Conservation (phyloP, 2,329 filamentous ascomycete species). For the Pseudopyricularia javanii region DNA sequence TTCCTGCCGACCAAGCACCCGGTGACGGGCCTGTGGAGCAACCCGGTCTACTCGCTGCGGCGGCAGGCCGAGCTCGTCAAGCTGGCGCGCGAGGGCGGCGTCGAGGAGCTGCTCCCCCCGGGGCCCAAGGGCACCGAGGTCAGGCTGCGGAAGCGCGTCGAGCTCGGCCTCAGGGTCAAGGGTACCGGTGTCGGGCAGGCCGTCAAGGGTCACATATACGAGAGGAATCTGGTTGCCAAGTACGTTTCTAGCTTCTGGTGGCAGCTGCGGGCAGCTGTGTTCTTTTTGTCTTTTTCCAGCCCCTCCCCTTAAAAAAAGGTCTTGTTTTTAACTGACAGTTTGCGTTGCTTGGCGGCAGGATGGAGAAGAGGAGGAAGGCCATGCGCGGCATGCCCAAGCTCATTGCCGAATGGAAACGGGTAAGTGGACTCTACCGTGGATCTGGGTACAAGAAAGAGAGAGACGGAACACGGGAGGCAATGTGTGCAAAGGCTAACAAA, state of each 20-base stretch:
- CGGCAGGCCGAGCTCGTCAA: slow-evolving; percentile 87
- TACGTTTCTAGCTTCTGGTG: slow-evolving; percentile 24
- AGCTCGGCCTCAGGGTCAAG: slow-evolving; percentile 74
- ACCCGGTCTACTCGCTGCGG: slow-evolving; percentile 71
- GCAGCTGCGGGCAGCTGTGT: no score
- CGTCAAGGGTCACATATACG: slow-evolving; percentile 92
- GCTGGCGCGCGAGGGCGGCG: slow-evolving; percentile 64
- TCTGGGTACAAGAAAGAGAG: neutral
- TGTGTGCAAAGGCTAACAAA: no score
- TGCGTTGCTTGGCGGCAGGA: slow-evolving; percentile 28
- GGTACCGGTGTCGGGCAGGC: slow-evolving; percentile 84
- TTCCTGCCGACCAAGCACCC: slow-evolving; percentile 73
- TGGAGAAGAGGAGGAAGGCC: slow-evolving; percentile 81
- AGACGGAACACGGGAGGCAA: neutral
- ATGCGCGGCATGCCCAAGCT: slow-evolving; percentile 92
- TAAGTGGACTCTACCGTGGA: slow-evolving; percentile 28
- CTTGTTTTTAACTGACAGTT: neutral
- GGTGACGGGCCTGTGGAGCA: slow-evolving; percentile 68
- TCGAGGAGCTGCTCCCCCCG: slow-evolving; percentile 69
- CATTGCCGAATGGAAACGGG: slow-evolving; percentile 87
- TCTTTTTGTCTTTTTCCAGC: neutral
- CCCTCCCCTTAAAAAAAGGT: no score
- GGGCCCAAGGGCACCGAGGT: slow-evolving; percentile 65
- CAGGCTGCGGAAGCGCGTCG: slow-evolving; percentile 58
- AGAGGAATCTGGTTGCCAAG: slow-evolving; percentile 70